A percentile compares a stretch with the other conserved stretches of the same genome.
These are phyloP conservation scores for Microcos paniculata DNA, from an alignment of 345 rosid species.

Conservation along the genomic window DNA sequence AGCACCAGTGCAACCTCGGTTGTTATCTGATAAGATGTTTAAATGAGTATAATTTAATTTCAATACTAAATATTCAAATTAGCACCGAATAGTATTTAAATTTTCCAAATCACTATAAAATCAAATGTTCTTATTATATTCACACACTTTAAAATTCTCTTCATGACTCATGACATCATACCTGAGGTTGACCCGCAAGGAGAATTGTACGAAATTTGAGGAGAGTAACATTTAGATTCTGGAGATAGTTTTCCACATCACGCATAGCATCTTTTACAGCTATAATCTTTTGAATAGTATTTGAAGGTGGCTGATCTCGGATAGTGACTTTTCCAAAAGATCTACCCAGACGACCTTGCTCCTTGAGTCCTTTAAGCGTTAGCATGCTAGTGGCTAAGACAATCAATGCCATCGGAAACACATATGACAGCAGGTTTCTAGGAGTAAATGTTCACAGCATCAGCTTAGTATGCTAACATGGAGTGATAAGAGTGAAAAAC, in stretches of 20 bases:
- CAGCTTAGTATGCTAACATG: slow-evolving; percentile 14
- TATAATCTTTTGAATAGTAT: slow-evolving; percentile 87
- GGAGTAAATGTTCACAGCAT: neutral
- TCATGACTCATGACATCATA: slow-evolving; percentile 28
- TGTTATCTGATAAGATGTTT: slow-evolving; percentile 53
- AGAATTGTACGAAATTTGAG: slow-evolving; percentile 73
- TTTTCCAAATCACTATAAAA: neutral
- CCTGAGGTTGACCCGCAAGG: slow-evolving; percentile 97
- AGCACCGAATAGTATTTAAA: neutral
- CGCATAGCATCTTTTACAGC: slow-evolving; percentile 94
- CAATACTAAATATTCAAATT: too few relatives aligned
- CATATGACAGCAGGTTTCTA: slow-evolving; percentile 76
- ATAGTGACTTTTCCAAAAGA: slow-evolving; percentile 78
- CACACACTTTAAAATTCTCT: neutral
- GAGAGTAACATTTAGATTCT: slow-evolving; percentile 79
- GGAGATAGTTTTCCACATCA: slow-evolving; percentile 77
- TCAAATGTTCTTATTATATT: neutral
- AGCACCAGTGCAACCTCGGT: slow-evolving; percentile 73
- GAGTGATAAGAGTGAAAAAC: neutral
- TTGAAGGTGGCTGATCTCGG: slow-evolving; percentile 94
- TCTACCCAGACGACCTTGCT: slow-evolving; percentile 96
- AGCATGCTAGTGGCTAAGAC: slow-evolving; percentile 75
- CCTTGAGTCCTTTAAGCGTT: slow-evolving; percentile 77
- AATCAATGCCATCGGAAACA: slow-evolving; percentile 62
- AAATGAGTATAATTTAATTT: slow-evolving; percentile 2